phyloP scores from a whole-genome alignment of 805 yeast genomes.

The Yarrowia sp. region DNA sequence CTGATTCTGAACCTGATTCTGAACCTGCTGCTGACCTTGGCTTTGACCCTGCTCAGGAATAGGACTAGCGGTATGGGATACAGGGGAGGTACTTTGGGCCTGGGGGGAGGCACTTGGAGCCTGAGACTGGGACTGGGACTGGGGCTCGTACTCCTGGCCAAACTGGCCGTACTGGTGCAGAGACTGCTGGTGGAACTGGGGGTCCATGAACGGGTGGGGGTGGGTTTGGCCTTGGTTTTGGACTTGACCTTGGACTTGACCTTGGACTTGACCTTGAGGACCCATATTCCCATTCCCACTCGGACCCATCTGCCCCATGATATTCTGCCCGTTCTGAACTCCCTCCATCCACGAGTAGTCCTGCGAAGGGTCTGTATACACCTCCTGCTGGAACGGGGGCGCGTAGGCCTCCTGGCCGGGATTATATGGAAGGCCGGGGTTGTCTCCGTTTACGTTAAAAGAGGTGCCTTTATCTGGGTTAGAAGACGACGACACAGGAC shows the following conservation, averaged over 20 bases:
- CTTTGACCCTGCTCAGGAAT: too few relatives aligned
- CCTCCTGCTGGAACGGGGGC: not conserved
- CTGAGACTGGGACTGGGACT: not conserved
- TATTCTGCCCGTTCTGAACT: not conserved
- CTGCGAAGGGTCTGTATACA: constrained; percentile 11
- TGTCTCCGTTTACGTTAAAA: constrained; percentile 10
- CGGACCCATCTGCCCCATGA: too few relatives aligned
- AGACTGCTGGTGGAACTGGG: constrained; percentile 4
- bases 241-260: not conserved
- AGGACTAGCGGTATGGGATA: too few relatives aligned
- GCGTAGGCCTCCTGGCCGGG: not conserved
- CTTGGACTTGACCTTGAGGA: not conserved
- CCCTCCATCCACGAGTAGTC: constrained; percentile 23
- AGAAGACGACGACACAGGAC: not conserved
- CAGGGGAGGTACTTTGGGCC: too few relatives aligned
- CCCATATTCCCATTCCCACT: not conserved
- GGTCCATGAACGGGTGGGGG: not conserved
- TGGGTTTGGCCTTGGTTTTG: not conserved
- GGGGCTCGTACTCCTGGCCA: not conserved
- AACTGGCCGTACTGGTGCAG: constrained; percentile 6
- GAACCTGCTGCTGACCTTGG: too few relatives aligned
- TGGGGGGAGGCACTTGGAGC: too few relatives aligned
- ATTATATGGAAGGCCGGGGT: not conserved
- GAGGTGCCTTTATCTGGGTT: constrained; percentile 3
- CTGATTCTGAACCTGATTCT: too few relatives aligned